phyloP scores from a whole-genome alignment of 495 filamentous ascomycete species.

The Usnea hakonensis region DNA sequence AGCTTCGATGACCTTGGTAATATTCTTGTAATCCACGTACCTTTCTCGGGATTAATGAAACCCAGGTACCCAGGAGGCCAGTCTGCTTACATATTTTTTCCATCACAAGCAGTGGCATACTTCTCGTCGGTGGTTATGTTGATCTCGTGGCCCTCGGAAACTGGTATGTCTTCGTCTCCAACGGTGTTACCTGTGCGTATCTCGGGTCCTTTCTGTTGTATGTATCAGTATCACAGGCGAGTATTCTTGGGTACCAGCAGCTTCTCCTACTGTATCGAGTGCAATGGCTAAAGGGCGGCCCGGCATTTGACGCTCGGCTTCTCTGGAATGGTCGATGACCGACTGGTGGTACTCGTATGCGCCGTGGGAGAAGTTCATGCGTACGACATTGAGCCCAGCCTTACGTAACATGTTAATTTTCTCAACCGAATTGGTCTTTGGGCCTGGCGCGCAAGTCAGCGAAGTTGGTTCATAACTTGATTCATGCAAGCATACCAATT shows the following conservation, averaged over 20 bases:
- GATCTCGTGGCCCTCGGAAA: slow-evolving; percentile 69
- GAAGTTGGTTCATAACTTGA: not conserved
- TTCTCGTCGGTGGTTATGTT: slow-evolving; percentile 98
- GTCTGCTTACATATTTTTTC: slow-evolving; percentile 78
- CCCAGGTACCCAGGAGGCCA: too few relatives aligned
- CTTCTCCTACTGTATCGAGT: slow-evolving; percentile 69
- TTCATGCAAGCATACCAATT: slow-evolving; percentile 59
- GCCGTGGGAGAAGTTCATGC: slow-evolving; percentile 99
- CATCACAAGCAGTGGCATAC: slow-evolving; percentile 74
- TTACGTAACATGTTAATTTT: slow-evolving; percentile 87
- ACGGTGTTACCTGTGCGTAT: slow-evolving; percentile 93
- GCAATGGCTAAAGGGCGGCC: slow-evolving; percentile 94
- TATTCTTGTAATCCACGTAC: slow-evolving; percentile 99
- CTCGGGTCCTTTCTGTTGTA: slow-evolving; percentile 78
- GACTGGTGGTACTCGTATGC: slow-evolving; percentile 95
- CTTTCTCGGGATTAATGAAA: slow-evolving; percentile 36
- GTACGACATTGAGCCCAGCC: slow-evolving; percentile 91
- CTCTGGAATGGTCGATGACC: slow-evolving; percentile 87
- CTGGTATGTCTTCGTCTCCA: slow-evolving; percentile 77
- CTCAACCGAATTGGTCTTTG: slow-evolving; percentile 97
- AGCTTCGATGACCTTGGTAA: slow-evolving; percentile 91
- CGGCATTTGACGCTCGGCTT: slow-evolving; percentile 63
- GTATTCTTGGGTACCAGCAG: not conserved
- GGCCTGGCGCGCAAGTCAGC: slow-evolving; percentile 42
- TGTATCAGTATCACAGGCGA: not conserved